Base-by-base conservation (phyloP, 2,329 filamentous ascomycete genomes). In the Colletotrichum sp. region DNA sequence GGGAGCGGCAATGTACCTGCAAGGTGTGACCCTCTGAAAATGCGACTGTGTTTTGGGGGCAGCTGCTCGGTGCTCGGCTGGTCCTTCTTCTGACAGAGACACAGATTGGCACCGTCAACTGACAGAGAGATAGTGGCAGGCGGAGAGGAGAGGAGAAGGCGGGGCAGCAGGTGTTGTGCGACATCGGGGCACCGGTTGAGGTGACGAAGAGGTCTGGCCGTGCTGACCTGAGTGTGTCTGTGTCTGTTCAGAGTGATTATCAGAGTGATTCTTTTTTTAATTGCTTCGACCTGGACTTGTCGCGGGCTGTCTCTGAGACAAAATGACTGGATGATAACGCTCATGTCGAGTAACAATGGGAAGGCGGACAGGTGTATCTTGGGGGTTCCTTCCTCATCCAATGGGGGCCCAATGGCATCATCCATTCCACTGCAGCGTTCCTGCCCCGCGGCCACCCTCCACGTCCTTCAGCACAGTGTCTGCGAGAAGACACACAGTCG, bases 11-110 rank as follows among this genome's bases (percentile, higher is more conserved):
- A 68, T 66, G 72, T 72, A 72, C 29, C 69, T 63, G 57, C 68
- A 74, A 72, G 62, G 72, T 74, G 63, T 63, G 72, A 38, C 69
- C 63, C 29, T 57, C 55, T 51, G n/a, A 59, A 61, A 36, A 58
- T 34, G 34, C 62, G 18, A 73, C 55, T 73, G 68, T 73, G 62
- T 67, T 63, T 71, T 63, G 27, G 33, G n/a, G 43, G 43, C 24
- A n/a, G 24, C 59, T 27, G 24, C 27, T 54, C 58, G 38, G 38
- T 31, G 31, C 33, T 43, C 16, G 4, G 38, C 21, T 21, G n/a
- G 33, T 36, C 31, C 59, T 62, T 62, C 58, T 62, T 62, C 34
- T 62, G 34, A 34, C 59, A 62, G n/a, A 62, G 34, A 38, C 31
- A 59, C 8, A 31, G 43, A 51, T 51, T 33, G 57, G 34, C 34